Conservation (phyloP, 2,329 filamentous ascomycete species). For the Blumeria graminis region DNA sequence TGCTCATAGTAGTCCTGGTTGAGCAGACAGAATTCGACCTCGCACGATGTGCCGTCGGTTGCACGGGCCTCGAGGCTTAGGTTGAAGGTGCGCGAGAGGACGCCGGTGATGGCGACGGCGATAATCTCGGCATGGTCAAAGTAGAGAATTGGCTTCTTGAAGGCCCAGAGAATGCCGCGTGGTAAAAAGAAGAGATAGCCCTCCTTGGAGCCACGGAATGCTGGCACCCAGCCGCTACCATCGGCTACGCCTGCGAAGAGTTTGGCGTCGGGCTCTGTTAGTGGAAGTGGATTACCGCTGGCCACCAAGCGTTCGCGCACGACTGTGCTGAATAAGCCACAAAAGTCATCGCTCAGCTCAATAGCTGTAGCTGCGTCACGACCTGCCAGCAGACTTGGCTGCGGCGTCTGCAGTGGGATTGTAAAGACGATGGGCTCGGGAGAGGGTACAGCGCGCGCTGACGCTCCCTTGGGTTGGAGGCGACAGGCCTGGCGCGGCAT, state of each 20-base stretch:
- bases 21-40: conserved; percentile 44
- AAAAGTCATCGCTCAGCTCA: too few relatives aligned
- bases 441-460: conserved; percentile 13
- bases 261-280: too few relatives aligned
- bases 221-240: conserved; percentile 31
- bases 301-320: too few relatives aligned
- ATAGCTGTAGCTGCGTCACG: too few relatives aligned
- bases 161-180: conserved; percentile 43
- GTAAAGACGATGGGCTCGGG: conserved; percentile 41
- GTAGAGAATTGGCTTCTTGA: conserved; percentile 44
- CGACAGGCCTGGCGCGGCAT: conserved; percentile 27
- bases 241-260: too few relatives aligned
- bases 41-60: conserved; percentile 24
- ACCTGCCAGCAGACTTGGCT: too few relatives aligned
- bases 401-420: conserved; percentile 18
- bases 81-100: conserved; percentile 45
- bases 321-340: too few relatives aligned
- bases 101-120: conserved; percentile 41
- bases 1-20: conserved; percentile 42
- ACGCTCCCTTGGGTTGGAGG: conserved; percentile 24
- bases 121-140: conserved; percentile 34
- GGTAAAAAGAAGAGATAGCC: conserved; percentile 43
- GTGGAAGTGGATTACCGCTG: too few relatives aligned
- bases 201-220: conserved; percentile 43
- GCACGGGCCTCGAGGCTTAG: conserved; percentile 32